These are phyloP conservation scores for Primulina tabacum DNA, from an alignment of 257 asterid genomes.

Conservation along the genomic window DNA sequence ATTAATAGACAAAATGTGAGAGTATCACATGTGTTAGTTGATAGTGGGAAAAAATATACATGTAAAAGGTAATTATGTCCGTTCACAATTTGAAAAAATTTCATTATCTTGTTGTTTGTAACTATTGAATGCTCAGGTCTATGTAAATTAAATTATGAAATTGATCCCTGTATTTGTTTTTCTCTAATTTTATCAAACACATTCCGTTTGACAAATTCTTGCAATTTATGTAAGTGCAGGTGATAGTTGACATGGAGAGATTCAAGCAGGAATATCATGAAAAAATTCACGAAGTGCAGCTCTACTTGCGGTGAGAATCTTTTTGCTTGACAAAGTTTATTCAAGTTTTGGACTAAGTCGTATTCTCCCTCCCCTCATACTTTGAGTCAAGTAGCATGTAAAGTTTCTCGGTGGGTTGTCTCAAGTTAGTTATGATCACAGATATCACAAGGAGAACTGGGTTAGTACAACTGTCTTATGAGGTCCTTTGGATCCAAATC, in stretches of 20 bases:
- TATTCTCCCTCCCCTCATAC: not conserved
- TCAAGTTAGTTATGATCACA: not conserved
- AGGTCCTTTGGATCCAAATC: not conserved
- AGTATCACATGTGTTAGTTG: no score
- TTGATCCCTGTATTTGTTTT: not conserved
- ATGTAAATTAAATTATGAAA: slow-evolving; percentile 6
- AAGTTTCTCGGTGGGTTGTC: not conserved
- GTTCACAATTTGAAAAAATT: no score
- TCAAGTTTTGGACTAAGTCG: slow-evolving; percentile 10
- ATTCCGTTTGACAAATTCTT: slow-evolving; percentile 21
- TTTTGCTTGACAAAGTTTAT: slow-evolving; percentile 19
- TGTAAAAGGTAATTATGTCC: no score
- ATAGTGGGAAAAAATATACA: no score
- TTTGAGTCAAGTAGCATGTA: no score
- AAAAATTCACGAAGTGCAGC: slow-evolving; percentile 56
- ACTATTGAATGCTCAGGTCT: slow-evolving; percentile 16
- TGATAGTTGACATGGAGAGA: slow-evolving; percentile 93
- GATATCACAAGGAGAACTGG: not conserved
- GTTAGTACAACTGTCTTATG: not conserved
- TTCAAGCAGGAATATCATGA: slow-evolving; percentile 75
- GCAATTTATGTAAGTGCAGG: slow-evolving; percentile 47
- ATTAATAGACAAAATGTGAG: no score
- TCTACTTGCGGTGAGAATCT: slow-evolving; percentile 57
- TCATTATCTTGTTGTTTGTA: not conserved
- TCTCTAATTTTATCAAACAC: slow-evolving; percentile 12